Evolutionary conservation across 331 rosid genomes (phyloP), one percentile per base, ranked within the genome.

Genomic region (Rhamnella rubrinervis): DNA sequence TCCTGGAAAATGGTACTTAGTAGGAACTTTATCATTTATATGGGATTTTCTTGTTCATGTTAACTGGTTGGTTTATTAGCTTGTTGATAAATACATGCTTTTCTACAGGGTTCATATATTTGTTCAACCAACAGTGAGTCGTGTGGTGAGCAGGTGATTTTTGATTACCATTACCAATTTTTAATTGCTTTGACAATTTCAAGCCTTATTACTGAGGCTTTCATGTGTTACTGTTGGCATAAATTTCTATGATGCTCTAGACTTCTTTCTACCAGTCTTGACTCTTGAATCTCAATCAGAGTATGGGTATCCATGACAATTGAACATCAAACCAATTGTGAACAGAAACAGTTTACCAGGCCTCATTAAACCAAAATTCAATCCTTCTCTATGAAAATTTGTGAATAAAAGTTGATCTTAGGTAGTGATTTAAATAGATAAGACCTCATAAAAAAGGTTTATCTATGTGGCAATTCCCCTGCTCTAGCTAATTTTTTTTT

Each of bases 41-140:
- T 15, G 69, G 59, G 14, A 35, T 35, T 49, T 7, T 35, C 19
- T 15, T 31, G 5, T 15, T 59, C 6, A 39, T 61, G 79, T 44
- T 50, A 17, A 58, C 19, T 61, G 18, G 17, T 52, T 75, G 53
- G 65, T 28, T 50, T 47, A 44, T 37, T 63, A 13, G n/a, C 51
- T 23, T 55, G 56, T 55, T 20, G 51, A 35, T 19, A 55, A n/a
- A 26, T 63, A 37, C 75, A 62, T 75, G 20, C 26, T 72, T 73
- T 35, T 75, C 75, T 80, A 23, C 91, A 93, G 97, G 97, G 97
- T 93, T 82, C 97, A 88, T 77, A 75, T 85, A 57, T 90, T 93
- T 90, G 87, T 81, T 77, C 98, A 84, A 61, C 98, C 98, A 82
- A 85, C 95, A 19, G 80, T 80, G 61, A 85, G 83, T 74, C 98